Base-by-base conservation (phyloP, 805 yeast species). In the Wickerhamiella dianesei region DNA sequence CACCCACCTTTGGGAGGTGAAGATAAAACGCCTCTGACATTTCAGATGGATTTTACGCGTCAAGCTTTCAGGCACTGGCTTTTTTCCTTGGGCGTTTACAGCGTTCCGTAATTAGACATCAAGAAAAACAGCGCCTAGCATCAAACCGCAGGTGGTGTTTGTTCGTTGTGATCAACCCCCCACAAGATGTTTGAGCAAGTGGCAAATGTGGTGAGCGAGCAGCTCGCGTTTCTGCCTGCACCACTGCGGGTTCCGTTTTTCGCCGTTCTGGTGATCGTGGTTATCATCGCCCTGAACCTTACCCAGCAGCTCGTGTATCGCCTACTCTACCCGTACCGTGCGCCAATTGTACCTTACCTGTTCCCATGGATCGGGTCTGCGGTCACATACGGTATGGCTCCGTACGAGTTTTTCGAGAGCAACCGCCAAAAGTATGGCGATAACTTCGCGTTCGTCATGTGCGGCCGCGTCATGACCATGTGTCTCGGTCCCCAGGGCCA, bases 401-500 rank as follows among this genome's bases (percentile, higher is more conserved):
- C 98, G 16, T 92, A 88, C 63, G 84, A 77, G 50, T 92, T 92
- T 64, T 92, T 92, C 59, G 81, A 75, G 52, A 69, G 71, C 37
- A 81, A 88, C 65, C 83, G 87, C 55, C 62, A 72, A 55, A 81
- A 86, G 63, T 77, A 89, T 59, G 98, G 98, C 53, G 96, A 92
- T 64, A 84, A 86, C 44, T 92, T 87, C 61, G 80, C 96, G 21
- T 92, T 92, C 60, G 75, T 88, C 52, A 65, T 92, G 63, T 71
- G 92, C 56, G 98, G 98, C 47, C 82, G 77, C 60, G 81, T 79
- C 37, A 86, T 89, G 95, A 88, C 96, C 4, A 98, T 92, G 48
- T 87, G 85, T 61, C 70, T 92, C 58, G 98, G 97, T 44, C 96
- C 97, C 57, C 84, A 84, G 67, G 98, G 98, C 55, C 96, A 92